Conservation (phyloP, 2,329 filamentous ascomycete genomes). For the Ilyonectria sp. region DNA sequence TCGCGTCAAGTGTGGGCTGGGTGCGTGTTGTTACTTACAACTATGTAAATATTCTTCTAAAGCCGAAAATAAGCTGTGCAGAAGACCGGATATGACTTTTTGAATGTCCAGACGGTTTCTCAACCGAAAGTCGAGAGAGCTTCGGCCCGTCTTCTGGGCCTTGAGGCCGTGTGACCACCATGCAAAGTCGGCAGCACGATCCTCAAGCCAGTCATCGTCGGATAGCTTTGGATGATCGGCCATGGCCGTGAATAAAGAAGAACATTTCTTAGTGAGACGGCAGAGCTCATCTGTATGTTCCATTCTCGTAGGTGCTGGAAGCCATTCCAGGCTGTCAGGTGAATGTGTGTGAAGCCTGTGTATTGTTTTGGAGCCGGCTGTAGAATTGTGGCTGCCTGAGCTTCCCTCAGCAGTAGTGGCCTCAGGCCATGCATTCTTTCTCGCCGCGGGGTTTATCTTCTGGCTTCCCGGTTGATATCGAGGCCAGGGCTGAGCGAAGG, state of each 20-base stretch:
- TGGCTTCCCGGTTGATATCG: too few species aligned
- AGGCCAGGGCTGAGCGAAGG: too few species aligned
- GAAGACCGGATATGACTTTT: neutral
- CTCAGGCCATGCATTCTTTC: too few species aligned
- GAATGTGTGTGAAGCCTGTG: too few species aligned
- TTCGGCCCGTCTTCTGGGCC: neutral
- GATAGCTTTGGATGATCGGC: neutral
- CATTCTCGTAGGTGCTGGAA: neutral
- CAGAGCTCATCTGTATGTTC: neutral
- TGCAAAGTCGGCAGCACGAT: neutral
- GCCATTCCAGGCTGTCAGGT: neutral
- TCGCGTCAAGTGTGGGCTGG: too few species aligned
- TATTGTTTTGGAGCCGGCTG: too few species aligned
- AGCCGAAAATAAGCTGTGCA: neutral
- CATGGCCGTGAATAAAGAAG: neutral
- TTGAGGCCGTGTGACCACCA: neutral
- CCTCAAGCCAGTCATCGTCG: neutral
- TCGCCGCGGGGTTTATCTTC: too few species aligned
- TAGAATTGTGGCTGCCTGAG: too few species aligned
- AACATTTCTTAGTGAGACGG: neutral
- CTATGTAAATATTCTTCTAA: neutral
- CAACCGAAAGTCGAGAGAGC: constrained; percentile 2
- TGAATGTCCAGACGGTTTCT: constrained; percentile 1
- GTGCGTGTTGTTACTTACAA: neutral
- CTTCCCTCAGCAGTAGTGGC: too few species aligned